phyloP scores from a whole-genome alignment of 345 rosid genomes.

The Hibiscus trionum region DNA sequence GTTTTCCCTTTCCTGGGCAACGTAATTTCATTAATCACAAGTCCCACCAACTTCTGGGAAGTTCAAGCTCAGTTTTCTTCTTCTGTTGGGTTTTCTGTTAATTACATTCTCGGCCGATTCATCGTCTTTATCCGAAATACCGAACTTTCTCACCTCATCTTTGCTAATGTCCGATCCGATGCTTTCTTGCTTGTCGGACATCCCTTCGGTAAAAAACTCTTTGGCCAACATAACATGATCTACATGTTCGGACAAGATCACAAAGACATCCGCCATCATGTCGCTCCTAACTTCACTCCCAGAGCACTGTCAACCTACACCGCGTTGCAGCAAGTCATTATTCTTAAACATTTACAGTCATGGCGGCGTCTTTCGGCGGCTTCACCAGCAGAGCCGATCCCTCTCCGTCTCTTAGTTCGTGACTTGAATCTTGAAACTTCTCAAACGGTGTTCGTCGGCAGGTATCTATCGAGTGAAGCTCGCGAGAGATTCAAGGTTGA shows the following conservation, averaged over 20 bases:
- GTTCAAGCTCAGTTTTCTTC: slow-evolving; percentile 35
- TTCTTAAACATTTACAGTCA: slow-evolving; percentile 42
- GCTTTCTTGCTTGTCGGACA: slow-evolving; percentile 68
- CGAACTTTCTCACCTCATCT: slow-evolving; percentile 61
- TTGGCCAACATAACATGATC: slow-evolving; percentile 79
- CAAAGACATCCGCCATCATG: slow-evolving; percentile 62
- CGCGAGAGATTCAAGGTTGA: slow-evolving; percentile 40
- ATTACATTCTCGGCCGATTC: slow-evolving; percentile 65
- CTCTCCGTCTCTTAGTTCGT: slow-evolving; percentile 42
- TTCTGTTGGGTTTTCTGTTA: slow-evolving; percentile 47
- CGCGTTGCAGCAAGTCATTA: slow-evolving; percentile 49
- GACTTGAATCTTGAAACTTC: slow-evolving; percentile 83
- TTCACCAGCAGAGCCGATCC: slow-evolving; percentile 16
- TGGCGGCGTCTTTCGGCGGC: slow-evolving; percentile 31
- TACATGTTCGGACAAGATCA: slow-evolving; percentile 81
- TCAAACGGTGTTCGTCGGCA: slow-evolving; percentile 79
- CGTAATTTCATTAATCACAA: slow-evolving; percentile 37
- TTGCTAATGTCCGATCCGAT: slow-evolving; percentile 73
- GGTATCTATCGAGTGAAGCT: slow-evolving; percentile 36
- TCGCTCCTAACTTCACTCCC: slow-evolving; percentile 76
- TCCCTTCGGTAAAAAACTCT: slow-evolving; percentile 76
- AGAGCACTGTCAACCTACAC: slow-evolving; percentile 75
- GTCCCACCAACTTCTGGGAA: slow-evolving; percentile 71
- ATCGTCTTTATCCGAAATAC: slow-evolving; percentile 49
- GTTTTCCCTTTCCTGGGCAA: slow-evolving; percentile 64